Percentiles rank a stretch among this genome's conserved stretches.
Evolutionary conservation across 352 stramenopile genomes (phyloP).

Genomic region (Pythium myriotylum): DNA sequence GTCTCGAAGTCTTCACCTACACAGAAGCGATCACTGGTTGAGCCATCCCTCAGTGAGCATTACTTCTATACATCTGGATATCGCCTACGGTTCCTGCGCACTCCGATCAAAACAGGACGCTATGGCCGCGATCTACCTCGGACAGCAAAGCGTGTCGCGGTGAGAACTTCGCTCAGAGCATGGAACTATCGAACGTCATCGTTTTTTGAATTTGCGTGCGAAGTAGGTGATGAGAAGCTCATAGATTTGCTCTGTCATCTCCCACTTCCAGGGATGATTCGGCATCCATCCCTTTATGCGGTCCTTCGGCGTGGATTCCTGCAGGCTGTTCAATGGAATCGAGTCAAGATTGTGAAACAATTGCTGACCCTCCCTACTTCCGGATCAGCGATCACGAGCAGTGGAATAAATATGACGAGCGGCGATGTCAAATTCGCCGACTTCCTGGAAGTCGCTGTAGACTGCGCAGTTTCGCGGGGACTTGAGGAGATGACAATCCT

Average conservation of each 20-base stretch:
- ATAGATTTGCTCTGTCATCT: constrained; percentile 18
- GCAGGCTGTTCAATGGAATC: constrained; percentile 62
- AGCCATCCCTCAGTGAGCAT: constrained; percentile 34
- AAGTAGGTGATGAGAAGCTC: constrained; percentile 25
- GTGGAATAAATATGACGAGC: not conserved
- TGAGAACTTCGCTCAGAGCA: constrained; percentile 19
- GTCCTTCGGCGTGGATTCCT: constrained; percentile 60
- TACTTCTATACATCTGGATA: constrained; percentile 48
- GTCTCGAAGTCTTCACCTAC: constrained; percentile 19
- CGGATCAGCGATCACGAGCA: not conserved
- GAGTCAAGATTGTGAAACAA: constrained; percentile 45
- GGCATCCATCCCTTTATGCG: constrained; percentile 31
- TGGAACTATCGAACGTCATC: constrained; percentile 31
- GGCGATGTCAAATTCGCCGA: constrained; percentile 33
- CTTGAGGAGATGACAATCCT: constrained; percentile 66
- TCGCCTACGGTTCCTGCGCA: constrained; percentile 32
- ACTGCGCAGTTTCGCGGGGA: constrained; percentile 56
- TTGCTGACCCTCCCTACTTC: constrained; percentile 30
- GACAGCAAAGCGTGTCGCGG: constrained; percentile 4
- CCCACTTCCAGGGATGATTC: constrained; percentile 16
- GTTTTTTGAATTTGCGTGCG: constrained; percentile 32
- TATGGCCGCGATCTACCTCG: constrained; percentile 4
- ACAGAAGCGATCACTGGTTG: constrained; percentile 39
- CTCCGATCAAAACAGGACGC: not conserved
- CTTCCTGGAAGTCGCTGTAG: constrained; percentile 62